Percentiles rank a stretch among this genome's conserved stretches.
Evolutionary conservation across 768 basidiomycete genomes (phyloP).

Genomic region (Suillus bovinus): DNA sequence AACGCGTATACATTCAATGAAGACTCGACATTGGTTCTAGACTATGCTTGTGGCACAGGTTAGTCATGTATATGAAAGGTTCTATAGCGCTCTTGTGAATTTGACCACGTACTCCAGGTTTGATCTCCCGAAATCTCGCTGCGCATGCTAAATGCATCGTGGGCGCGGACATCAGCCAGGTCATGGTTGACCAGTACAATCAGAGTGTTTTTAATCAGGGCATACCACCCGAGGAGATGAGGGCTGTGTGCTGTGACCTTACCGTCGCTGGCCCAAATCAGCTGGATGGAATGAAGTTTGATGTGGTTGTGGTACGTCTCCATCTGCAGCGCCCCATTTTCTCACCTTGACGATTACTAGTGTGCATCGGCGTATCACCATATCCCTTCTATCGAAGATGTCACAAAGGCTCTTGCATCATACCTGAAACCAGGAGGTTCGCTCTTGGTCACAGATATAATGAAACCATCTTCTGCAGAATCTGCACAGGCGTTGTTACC

Average conservation of each 20-base stretch:
- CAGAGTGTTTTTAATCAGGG: conserved; percentile 57
- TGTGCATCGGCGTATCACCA: conserved; percentile 69
- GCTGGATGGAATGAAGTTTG: conserved; percentile 57
- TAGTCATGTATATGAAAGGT: conserved; percentile 9
- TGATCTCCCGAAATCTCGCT: conserved; percentile 61
- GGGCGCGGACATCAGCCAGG: conserved; percentile 77
- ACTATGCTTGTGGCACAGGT: conserved; percentile 79
- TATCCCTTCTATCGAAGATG: conserved; percentile 46
- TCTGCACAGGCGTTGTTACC: conserved; percentile 29
- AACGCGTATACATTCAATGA: conserved; percentile 50
- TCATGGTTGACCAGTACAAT: conserved; percentile 69
- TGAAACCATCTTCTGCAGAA: conserved; percentile 26
- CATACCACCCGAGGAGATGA: conserved; percentile 64
- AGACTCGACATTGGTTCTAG: conserved; percentile 58
- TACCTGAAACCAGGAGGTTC: conserved; percentile 64
- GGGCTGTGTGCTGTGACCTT: conserved; percentile 53
- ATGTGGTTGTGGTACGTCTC: conserved; percentile 66
- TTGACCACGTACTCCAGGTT: conserved; percentile 40
- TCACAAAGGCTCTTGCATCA: conserved; percentile 51
- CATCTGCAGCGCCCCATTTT: background rate
- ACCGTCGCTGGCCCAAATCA: conserved; percentile 48
- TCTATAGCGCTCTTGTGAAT: background rate
- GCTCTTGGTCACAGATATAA: conserved; percentile 59
- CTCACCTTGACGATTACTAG: conserved; percentile 32
- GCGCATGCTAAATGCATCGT: conserved; percentile 61